phyloP scores from a whole-genome alignment of 768 basidiomycete genomes.

The Mycena albidolilacea region DNA sequence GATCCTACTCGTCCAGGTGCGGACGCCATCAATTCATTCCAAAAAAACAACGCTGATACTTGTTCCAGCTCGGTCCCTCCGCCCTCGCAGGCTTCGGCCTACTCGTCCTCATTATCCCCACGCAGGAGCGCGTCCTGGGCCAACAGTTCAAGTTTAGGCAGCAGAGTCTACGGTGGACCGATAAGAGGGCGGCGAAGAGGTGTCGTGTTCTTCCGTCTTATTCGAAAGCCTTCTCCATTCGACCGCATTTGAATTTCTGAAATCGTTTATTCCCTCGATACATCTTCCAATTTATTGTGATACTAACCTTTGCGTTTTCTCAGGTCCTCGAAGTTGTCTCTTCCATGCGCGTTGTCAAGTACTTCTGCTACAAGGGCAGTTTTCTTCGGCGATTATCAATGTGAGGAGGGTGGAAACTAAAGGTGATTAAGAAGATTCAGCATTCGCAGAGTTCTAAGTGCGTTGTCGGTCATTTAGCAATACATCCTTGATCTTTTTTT shows the following conservation, averaged over 20 bases:
- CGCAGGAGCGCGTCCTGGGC: constrained; percentile 77
- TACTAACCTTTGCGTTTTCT: no score
- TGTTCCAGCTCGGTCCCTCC: constrained; percentile 31
- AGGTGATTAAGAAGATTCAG: constrained; percentile 68
- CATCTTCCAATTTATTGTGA: no score
- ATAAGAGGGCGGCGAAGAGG: no score
- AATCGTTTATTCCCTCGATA: not conserved
- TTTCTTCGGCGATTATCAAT: constrained; percentile 71
- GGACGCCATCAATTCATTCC: no score
- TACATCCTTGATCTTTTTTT: no score
- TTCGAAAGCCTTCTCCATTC: no score
- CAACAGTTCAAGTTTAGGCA: constrained; percentile 41
- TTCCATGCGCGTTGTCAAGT: constrained; percentile 81
- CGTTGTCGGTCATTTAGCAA: constrained; percentile 30
- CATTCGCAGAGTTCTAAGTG: constrained; percentile 76
- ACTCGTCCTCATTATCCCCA: constrained; percentile 72
- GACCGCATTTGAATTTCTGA: no score
- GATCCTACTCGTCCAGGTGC: constrained; percentile 59
- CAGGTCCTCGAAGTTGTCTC: constrained; percentile 47
- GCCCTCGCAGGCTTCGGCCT: constrained; percentile 39
- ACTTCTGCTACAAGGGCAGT: constrained; percentile 79
- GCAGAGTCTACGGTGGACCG: no score
- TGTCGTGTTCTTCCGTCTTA: constrained; percentile 20
- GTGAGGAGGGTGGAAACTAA: constrained; percentile 69
- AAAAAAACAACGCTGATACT: no score